Percentiles rank a stretch among this genome's conserved stretches.
Evolutionary conservation across 2,329 filamentous ascomycete species (phyloP).

Genomic region (Madurella mycetomatis): DNA sequence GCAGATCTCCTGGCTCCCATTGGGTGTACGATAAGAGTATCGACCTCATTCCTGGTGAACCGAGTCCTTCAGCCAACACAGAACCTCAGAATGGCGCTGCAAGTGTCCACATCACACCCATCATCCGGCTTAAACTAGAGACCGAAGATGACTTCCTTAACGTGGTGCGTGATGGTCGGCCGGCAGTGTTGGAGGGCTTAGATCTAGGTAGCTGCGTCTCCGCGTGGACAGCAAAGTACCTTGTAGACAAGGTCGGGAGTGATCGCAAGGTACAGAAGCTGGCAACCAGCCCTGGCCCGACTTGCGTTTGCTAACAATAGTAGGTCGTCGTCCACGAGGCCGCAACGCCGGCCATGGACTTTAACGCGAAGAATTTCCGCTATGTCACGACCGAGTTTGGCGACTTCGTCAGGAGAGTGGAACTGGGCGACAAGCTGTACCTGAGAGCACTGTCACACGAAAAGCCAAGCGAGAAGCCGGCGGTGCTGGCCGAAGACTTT

Average conservation of each 20-base stretch:
- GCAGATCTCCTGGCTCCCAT: neutral
- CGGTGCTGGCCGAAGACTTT: slow-evolving; percentile 69
- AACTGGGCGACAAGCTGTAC: slow-evolving; percentile 62
- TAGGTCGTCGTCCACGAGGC: slow-evolving; percentile 73
- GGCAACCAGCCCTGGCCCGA: slow-evolving; percentile 10
- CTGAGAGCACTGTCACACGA: slow-evolving; percentile 70
- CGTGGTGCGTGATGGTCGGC: slow-evolving; percentile 54
- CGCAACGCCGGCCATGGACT: slow-evolving; percentile 65
- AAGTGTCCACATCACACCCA: slow-evolving; percentile 24
- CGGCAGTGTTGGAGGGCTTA: slow-evolving; percentile 60
- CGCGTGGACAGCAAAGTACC: slow-evolving; percentile 65
- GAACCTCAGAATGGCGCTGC: neutral
- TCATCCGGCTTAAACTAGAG: slow-evolving; percentile 51
- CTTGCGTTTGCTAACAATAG: slow-evolving; percentile 6
- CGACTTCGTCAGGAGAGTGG: slow-evolving; percentile 59
- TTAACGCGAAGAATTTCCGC: slow-evolving; percentile 75
- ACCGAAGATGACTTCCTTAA: slow-evolving; percentile 54
- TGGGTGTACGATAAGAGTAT: slow-evolving; percentile 22
- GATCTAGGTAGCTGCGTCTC: slow-evolving; percentile 63
- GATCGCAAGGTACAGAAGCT: slow-evolving; percentile 50
- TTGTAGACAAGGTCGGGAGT: slow-evolving; percentile 57
- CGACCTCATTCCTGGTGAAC: slow-evolving; percentile 22
- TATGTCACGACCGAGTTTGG: slow-evolving; percentile 67
- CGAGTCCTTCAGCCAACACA: neutral
- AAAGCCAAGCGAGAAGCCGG: slow-evolving; percentile 63